Percentiles rank a stretch among this genome's conserved stretches.
Conservation (phyloP, 768 basidiomycete species). For the Strobilomyces dryophilus region DNA sequence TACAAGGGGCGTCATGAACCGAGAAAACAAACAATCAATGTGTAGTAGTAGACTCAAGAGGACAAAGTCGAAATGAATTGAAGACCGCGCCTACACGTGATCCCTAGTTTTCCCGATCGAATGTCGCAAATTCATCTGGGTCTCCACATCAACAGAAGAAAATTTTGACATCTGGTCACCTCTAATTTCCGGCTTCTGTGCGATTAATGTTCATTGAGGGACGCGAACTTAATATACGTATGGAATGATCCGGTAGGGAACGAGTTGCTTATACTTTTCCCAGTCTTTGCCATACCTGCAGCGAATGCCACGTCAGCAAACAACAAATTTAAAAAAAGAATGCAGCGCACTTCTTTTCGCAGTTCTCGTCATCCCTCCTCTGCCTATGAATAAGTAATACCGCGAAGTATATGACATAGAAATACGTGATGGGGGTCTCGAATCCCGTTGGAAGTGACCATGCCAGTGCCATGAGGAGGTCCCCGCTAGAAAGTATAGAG, state of each 20-base stretch:
- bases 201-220: neutral
- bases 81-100: neutral
- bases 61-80: neutral
- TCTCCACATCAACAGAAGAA: neutral
- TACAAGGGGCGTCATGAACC: no score
- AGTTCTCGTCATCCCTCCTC: constrained; percentile 86
- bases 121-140: no score
- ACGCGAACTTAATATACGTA: constrained; percentile 56
- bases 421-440: constrained; percentile 91
- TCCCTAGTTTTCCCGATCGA: neutral
- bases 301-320: neutral
- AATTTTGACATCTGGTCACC: neutral
- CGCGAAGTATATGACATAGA: constrained; percentile 86
- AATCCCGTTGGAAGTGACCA: constrained; percentile 96
- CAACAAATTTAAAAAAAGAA: neutral
- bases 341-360: constrained; percentile 71
- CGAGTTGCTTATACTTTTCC: constrained; percentile 83
- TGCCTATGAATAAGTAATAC: constrained; percentile 90
- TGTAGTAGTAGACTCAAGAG: no score
- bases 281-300: constrained; percentile 90
- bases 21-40: no score
- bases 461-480: constrained; percentile 83
- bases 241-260: constrained; percentile 83
- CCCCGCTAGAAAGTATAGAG: constrained; percentile 48
- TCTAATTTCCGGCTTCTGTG: neutral